Conservation (phyloP, 805 yeast species). For the Torulaspora gathmanii region DNA sequence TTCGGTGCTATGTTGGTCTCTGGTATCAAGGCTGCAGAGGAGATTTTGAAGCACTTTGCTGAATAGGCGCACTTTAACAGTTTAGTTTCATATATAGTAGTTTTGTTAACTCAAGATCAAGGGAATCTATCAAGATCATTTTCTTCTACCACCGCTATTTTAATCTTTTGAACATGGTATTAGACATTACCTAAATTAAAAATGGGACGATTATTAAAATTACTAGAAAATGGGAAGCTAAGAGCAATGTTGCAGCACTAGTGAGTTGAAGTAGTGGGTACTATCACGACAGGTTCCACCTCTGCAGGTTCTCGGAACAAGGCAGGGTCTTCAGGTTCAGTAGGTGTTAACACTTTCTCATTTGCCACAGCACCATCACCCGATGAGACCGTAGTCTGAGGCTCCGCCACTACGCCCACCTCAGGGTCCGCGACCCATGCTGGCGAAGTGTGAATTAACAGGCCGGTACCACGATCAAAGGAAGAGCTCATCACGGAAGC, state of each 20-base stretch:
- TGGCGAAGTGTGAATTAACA: not conserved
- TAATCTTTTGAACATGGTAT: not conserved
- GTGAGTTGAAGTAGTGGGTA: not conserved
- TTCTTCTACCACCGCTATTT: no score
- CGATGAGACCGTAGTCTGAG: constrained; percentile 1
- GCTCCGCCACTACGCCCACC: not conserved
- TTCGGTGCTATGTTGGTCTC: constrained; percentile 77
- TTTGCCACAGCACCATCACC: not conserved
- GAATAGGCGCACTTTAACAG: constrained; percentile 4
- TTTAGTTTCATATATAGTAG: no score
- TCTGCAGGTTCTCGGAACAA: not conserved
- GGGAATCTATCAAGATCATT: no score
- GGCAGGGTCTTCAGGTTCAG: not conserved
- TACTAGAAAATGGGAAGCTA: not conserved
- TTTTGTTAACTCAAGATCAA: no score
- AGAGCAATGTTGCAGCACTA: not conserved
- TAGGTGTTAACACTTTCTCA: not conserved
- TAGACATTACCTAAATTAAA: no score
- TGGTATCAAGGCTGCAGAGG: constrained; percentile 75
- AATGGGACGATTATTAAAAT: not conserved
- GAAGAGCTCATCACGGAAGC: not conserved
- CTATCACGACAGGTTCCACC: not conserved
- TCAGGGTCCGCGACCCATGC: constrained; percentile 1
- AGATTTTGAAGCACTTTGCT: constrained; percentile 34
- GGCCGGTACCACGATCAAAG: constrained; percentile 5